Evolutionary conservation across 352 stramenopile species (phyloP).

Genomic region (Nothophytophthora sp.): DNA sequence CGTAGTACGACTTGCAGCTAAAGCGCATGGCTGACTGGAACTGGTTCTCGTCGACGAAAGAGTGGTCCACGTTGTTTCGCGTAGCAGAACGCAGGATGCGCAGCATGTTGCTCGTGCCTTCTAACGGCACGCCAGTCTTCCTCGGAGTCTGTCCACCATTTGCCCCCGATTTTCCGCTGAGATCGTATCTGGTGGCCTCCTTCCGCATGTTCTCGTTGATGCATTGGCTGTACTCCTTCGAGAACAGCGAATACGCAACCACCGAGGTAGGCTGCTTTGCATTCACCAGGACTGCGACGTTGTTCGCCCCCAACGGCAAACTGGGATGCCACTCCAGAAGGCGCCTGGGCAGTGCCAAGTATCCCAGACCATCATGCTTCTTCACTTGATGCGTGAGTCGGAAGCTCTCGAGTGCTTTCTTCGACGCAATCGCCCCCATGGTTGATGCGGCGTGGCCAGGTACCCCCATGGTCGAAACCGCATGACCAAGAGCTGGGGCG

Average conservation of each 20-base stretch:
- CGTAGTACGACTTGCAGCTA: constrained; percentile 89
- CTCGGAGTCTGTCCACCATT: constrained; percentile 31
- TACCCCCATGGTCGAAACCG: constrained; percentile 31
- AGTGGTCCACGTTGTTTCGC: constrained; percentile 84
- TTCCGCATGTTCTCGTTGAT: constrained; percentile 74
- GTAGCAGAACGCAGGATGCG: constrained; percentile 62
- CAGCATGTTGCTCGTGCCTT: constrained; percentile 53
- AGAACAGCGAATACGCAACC: constrained; percentile 86
- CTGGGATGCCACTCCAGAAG: constrained; percentile 83
- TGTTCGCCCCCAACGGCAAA: constrained; percentile 66
- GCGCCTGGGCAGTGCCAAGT: constrained; percentile 79
- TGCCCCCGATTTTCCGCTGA: constrained; percentile 27
- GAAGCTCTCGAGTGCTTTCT: constrained; percentile 67
- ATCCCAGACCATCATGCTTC: constrained; percentile 58
- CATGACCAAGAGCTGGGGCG: constrained; percentile 14
- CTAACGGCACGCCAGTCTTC: constrained; percentile 21
- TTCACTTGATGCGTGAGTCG: constrained; percentile 64
- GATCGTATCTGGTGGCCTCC: constrained; percentile 40
- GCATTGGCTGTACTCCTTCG: constrained; percentile 75
- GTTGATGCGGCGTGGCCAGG: constrained; percentile 53
- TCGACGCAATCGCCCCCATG: constrained; percentile 63
- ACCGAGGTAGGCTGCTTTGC: constrained; percentile 81
- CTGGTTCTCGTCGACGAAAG: constrained; percentile 86
- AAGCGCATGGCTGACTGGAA: constrained; percentile 83
- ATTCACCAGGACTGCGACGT: constrained; percentile 80